Percentiles rank a stretch among this genome's conserved stretches.
Evolutionary conservation across 345 rosid genomes (phyloP).

Genomic region (Chamaenerion angustifolium): DNA sequence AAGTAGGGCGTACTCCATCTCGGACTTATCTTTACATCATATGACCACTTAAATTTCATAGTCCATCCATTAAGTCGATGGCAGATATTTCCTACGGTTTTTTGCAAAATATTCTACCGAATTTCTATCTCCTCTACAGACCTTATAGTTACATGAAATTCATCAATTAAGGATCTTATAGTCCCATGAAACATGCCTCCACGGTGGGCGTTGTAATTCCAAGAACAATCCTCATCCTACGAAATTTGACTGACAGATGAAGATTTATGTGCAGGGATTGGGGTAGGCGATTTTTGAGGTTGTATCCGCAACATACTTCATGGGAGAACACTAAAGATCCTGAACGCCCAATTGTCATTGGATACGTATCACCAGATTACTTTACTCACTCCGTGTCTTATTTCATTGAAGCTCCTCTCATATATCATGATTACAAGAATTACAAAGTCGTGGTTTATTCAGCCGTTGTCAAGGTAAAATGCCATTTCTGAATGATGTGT

Average conservation of each 20-base stretch:
- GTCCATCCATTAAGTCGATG: too few species aligned
- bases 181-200: too few species aligned
- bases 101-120: too few species aligned
- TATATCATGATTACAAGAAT: constrained; percentile 61
- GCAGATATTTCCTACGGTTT: too few species aligned
- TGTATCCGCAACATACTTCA: constrained; percentile 55
- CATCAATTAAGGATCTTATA: too few species aligned
- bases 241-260: neutral
- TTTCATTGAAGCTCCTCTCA: constrained; percentile 92
- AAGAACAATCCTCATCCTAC: too few species aligned
- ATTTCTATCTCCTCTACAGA: too few species aligned
- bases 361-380: constrained; percentile 97
- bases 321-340: constrained; percentile 92
- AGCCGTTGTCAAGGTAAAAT: constrained; percentile 85
- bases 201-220: too few species aligned
- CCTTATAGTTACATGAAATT: too few species aligned
- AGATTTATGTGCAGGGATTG: constrained; percentile 62
- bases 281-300: constrained; percentile 92
- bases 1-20: too few species aligned
- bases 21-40: too few species aligned
- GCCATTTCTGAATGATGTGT: neutral
- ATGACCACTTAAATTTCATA: too few species aligned
- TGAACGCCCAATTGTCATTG: constrained; percentile 73
- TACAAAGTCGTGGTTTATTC: constrained; percentile 95
- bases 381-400: constrained; percentile 98